A percentile compares a stretch with the other conserved stretches of the same genome.
These are phyloP conservation scores for Diplotaxis tenuifolia DNA, from an alignment of 345 rosid genomes.

Conservation along the genomic window DNA sequence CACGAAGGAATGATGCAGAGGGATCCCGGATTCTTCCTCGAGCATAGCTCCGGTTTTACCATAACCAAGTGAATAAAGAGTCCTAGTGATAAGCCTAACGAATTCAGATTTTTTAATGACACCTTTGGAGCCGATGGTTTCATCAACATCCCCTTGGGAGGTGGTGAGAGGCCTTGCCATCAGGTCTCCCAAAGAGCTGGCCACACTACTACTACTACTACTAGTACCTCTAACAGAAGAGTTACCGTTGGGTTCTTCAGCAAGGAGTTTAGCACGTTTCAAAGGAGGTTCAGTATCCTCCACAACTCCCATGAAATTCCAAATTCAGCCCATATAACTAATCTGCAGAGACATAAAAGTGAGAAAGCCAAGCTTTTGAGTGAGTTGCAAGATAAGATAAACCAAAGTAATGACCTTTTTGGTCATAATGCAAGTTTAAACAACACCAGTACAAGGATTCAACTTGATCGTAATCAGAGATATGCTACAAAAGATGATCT, in stretches of 20 bases:
- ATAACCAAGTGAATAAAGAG: constrained; percentile 73
- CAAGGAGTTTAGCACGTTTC: constrained; percentile 52
- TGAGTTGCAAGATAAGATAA: neutral
- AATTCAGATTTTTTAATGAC: constrained; percentile 61
- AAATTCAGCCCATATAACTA: constrained; percentile 55
- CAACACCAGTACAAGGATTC: neutral
- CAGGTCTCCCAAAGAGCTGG: constrained; percentile 57
- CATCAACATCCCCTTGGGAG: constrained; percentile 62
- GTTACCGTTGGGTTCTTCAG: constrained; percentile 42
- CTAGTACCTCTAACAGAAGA: constrained; percentile 39
- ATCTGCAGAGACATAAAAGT: constrained; percentile 23
- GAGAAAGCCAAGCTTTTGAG: constrained; percentile 4
- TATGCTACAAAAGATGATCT: neutral
- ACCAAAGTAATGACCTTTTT: neutral
- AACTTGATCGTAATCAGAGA: constrained; percentile 18
- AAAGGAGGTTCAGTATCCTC: constrained; percentile 71
- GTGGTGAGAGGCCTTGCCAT: constrained; percentile 70
- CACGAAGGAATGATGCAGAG: constrained; percentile 49
- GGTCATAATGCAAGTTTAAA: neutral
- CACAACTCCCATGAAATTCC: constrained; percentile 69
- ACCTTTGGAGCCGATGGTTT: constrained; percentile 55
- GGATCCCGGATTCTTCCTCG: constrained; percentile 70
- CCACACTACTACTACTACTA: constrained; percentile 31
- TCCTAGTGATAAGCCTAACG: constrained; percentile 54
- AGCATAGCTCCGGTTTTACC: constrained; percentile 56